Evolutionary conservation across 192 early-diverging fungal genomes (phyloP).

Genomic region (Linnemannia elongata): DNA sequence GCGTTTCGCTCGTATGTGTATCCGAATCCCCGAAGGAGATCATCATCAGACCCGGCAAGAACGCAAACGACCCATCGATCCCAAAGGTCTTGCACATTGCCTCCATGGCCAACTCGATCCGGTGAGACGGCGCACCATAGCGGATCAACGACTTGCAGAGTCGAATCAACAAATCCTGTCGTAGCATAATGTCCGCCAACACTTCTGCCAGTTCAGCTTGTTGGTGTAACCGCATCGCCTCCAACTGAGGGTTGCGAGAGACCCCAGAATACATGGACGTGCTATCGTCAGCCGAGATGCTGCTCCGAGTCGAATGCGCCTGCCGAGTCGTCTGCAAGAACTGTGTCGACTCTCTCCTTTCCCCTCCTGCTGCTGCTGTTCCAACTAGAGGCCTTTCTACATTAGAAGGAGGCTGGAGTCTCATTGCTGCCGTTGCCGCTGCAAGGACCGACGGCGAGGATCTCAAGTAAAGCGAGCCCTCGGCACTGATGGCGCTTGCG

Average conservation of each 20-base stretch:
- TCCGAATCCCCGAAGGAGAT: conserved; percentile 82
- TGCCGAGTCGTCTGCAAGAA: conserved; percentile 11
- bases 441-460: neutral
- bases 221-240: conserved; percentile 28
- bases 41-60: conserved; percentile 79
- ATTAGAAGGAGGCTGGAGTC: neutral
- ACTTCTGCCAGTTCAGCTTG: conserved; percentile 34
- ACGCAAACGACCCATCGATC: conserved; percentile 75
- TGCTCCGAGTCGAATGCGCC: conserved; percentile 25
- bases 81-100: conserved; percentile 64
- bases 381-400: neutral
- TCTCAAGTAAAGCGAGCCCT: neutral
- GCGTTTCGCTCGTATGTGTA: conserved; percentile 82
- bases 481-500: neutral
- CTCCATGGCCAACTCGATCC: conserved; percentile 64
- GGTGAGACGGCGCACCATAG: conserved; percentile 65
- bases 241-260: conserved; percentile 19
- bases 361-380: neutral
- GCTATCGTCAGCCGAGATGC: conserved; percentile 27
- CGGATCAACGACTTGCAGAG: conserved; percentile 64
- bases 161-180: conserved; percentile 64
- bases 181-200: conserved; percentile 54
- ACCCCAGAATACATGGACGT: conserved; percentile 34
- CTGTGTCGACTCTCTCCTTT: neutral
- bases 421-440: neutral